Percentiles rank a stretch among this genome's conserved stretches.
Conservation (phyloP, 495 filamentous ascomycete species). For the Cercophora sp. region DNA sequence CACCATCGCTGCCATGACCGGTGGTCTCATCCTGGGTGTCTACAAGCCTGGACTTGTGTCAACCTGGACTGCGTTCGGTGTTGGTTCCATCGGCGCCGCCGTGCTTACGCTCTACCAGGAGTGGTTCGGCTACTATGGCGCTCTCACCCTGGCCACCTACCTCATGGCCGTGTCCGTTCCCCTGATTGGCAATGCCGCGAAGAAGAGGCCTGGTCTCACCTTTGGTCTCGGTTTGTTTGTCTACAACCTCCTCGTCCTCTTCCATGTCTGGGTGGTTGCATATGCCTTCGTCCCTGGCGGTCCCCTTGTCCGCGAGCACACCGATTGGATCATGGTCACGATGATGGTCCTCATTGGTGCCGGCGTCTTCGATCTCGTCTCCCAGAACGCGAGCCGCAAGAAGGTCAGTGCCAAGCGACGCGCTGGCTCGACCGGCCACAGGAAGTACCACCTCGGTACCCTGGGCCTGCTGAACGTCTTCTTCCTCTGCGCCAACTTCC, state of each 20-base stretch:
- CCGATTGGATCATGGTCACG: conserved; percentile 86
- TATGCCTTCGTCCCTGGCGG: conserved; percentile 99
- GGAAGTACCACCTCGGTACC: conserved; percentile 47
- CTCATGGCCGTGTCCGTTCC: conserved; percentile 74
- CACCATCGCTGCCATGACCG: conserved; percentile 81
- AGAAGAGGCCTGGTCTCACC: conserved; percentile 66
- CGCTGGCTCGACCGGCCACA: conserved; percentile 29
- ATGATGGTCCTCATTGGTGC: conserved; percentile 82
- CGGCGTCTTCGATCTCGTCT: conserved; percentile 74
- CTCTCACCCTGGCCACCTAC: conserved; percentile 68
- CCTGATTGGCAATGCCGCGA: conserved; percentile 70
- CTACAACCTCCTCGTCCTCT: conserved; percentile 87
- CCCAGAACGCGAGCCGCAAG: conserved; percentile 23
- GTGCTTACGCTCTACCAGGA: conserved; percentile 72
- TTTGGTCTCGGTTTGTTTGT: conserved; percentile 86
- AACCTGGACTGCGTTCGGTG: conserved; percentile 76
- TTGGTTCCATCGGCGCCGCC: conserved; percentile 74
- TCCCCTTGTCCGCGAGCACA: conserved; percentile 87
- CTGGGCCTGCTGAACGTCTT: conserved; percentile 70
- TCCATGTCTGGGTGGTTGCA: conserved; percentile 97
- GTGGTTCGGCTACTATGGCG: conserved; percentile 92
- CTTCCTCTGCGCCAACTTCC: conserved; percentile 73
- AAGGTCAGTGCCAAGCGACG: conserved; percentile 17
- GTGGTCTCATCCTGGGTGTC: conserved; percentile 74
- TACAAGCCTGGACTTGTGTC: conserved; percentile 64